A percentile compares a stretch with the other conserved stretches of the same genome.
phyloP scores from a whole-genome alignment of 768 basidiomycete species.

The Chalciporus pseudorubinellus region DNA sequence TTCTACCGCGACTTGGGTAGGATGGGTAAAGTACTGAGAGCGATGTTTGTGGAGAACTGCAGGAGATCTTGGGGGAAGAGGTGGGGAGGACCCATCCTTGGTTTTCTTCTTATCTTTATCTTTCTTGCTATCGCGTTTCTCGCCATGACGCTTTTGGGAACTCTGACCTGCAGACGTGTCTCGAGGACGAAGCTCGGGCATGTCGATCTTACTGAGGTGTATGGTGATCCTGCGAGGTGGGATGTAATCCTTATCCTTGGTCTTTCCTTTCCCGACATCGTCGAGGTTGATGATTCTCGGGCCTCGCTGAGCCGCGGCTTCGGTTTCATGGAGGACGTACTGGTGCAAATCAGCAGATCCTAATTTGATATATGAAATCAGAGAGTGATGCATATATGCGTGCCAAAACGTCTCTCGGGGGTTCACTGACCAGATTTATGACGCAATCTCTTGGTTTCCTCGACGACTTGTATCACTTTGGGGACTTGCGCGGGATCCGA shows the following conservation, averaged over 20 bases:
- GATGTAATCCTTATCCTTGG: conserved; percentile 48
- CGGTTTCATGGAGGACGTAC: conserved; percentile 75
- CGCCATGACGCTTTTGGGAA: too few relatives aligned
- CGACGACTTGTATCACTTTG: conserved; percentile 78
- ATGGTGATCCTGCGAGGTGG: conserved; percentile 69
- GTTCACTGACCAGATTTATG: conserved; percentile 81
- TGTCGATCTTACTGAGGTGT: conserved; percentile 82
- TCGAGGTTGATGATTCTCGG: conserved; percentile 70
- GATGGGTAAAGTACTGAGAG: conserved; percentile 6
- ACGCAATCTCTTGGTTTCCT: conserved; percentile 73
- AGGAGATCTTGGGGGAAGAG: too few relatives aligned
- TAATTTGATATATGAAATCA: conserved; percentile 34
- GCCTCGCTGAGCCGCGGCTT: too few relatives aligned
- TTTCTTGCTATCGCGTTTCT: conserved; percentile 12
- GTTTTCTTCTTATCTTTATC: conserved; percentile 14
- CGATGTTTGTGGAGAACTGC: conserved; percentile 11
- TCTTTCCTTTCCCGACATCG: conserved; percentile 39
- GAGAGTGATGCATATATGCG: not conserved
- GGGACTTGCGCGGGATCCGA: conserved; percentile 61
- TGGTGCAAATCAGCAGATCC: conserved; percentile 68
- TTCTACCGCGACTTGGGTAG: conserved; percentile 14
- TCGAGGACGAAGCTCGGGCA: conserved; percentile 63
- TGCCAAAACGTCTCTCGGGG: not conserved
- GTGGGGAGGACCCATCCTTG: not conserved
- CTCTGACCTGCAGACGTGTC: too few relatives aligned